A percentile compares a stretch with the other conserved stretches of the same genome.
phyloP scores from a whole-genome alignment of 2,329 filamentous ascomycete species.

The Colletotrichum abscissum region DNA sequence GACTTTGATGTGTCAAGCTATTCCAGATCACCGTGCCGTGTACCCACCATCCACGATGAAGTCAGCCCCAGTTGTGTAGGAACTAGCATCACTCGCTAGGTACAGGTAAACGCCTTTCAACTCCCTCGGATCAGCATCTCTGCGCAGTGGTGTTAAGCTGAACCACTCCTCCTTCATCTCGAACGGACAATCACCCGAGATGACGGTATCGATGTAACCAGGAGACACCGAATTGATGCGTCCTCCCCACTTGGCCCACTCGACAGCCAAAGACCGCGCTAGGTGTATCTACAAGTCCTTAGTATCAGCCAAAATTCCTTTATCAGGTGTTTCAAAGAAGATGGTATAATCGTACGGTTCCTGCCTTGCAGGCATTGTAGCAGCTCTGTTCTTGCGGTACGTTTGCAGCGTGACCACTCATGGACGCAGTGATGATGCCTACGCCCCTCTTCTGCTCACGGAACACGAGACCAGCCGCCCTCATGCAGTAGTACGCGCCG shows the following conservation, averaged over 20 bases:
- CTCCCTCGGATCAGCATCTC: slow-evolving; percentile 45
- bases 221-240: slow-evolving; percentile 47
- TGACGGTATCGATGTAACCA: slow-evolving; percentile 51
- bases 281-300: slow-evolving; percentile 42
- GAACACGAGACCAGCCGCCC: slow-evolving; percentile 47
- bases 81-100: slow-evolving; percentile 46
- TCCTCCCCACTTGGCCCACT: slow-evolving; percentile 40
- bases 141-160: slow-evolving; percentile 43
- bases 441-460: slow-evolving; percentile 47
- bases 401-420: slow-evolving; percentile 47
- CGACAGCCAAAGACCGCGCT: slow-evolving; percentile 45
- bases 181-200: slow-evolving; percentile 45
- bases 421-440: slow-evolving; percentile 47
- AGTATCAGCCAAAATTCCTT: background rate
- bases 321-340: background rate
- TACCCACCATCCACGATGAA: slow-evolving; percentile 46
- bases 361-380: slow-evolving; percentile 87
- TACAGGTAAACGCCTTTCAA: slow-evolving; percentile 46
- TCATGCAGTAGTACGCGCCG: slow-evolving; percentile 47
- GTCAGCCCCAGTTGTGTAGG: slow-evolving; percentile 46
- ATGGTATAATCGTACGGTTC: slow-evolving; percentile 54
- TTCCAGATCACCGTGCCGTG: slow-evolving; percentile 14
- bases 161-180: slow-evolving; percentile 49
- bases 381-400: slow-evolving; percentile 78
- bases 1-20: too few relatives aligned